phyloP scores from a whole-genome alignment of 2,329 filamentous ascomycete genomes.

The Pseudogymnoascus sp. region DNA sequence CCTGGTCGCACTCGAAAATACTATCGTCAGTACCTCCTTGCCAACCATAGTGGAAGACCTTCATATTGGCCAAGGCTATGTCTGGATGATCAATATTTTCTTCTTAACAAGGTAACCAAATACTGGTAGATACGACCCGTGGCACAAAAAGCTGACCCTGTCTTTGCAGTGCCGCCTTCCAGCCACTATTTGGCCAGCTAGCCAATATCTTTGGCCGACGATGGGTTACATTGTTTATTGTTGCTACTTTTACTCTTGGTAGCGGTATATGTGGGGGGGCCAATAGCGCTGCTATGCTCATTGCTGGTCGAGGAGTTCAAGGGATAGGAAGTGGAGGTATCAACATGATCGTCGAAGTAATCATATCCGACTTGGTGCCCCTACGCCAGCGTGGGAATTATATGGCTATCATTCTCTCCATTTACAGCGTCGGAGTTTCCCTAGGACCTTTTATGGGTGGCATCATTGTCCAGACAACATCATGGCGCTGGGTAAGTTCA shows the following conservation, averaged over 20 bases:
- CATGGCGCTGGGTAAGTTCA: constrained; percentile 38
- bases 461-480: constrained; percentile 32
- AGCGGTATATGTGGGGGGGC: constrained; percentile 45
- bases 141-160: not conserved
- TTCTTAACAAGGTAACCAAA: constrained; percentile 7
- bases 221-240: constrained; percentile 32
- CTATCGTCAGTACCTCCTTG: constrained; percentile 15
- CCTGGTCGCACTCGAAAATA: constrained; percentile 13
- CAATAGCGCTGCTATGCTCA: constrained; percentile 36
- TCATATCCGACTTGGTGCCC: constrained; percentile 43
- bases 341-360: constrained; percentile 37
- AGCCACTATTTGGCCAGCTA: constrained; percentile 43
- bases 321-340: constrained; percentile 42
- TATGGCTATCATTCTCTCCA: constrained; percentile 30
- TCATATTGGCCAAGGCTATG: constrained; percentile 8
- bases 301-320: constrained; percentile 47
- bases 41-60: constrained; percentile 16
- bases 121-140: constrained; percentile 2
- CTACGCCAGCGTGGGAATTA: constrained; percentile 39
- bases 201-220: constrained; percentile 46
- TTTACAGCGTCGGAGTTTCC: constrained; percentile 35
- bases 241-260: constrained; percentile 42
- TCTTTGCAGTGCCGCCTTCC: constrained; percentile 32
- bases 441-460: constrained; percentile 35
- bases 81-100: constrained; percentile 15